These are phyloP conservation scores for Pyrenopolyporus hunteri DNA, from an alignment of 495 filamentous ascomycete genomes.

Conservation along the genomic window DNA sequence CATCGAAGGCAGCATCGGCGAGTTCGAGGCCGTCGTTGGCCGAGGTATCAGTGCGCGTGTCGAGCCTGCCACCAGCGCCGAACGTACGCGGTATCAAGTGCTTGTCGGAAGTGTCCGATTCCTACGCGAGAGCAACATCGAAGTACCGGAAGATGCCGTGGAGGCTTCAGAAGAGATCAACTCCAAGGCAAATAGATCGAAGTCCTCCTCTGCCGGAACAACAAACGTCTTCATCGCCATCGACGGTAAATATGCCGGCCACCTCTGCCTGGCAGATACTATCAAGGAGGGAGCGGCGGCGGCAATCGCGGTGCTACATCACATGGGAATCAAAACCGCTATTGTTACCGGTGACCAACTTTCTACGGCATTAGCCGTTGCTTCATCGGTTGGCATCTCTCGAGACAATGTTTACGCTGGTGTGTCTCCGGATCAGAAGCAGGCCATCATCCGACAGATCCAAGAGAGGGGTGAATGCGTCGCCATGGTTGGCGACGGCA, in stretches of 20 bases:
- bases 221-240: constrained; percentile 93
- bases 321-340: constrained; percentile 82
- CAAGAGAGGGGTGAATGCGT: constrained; percentile 76
- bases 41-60: constrained; percentile 84
- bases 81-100: constrained; percentile 73
- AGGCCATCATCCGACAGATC: constrained; percentile 76
- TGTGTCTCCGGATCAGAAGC: constrained; percentile 87
- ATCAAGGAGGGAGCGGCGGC: constrained; percentile 88
- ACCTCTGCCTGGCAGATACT: constrained; percentile 83
- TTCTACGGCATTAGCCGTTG: constrained; percentile 81
- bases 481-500: constrained; percentile 98
- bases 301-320: constrained; percentile 79
- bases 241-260: constrained; percentile 77
- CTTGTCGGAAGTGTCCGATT: constrained; percentile 82
- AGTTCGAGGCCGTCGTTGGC: constrained; percentile 84
- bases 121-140: constrained; percentile 69
- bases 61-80: constrained; percentile 70
- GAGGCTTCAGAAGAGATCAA: constrained; percentile 62
- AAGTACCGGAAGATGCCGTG: constrained; percentile 66
- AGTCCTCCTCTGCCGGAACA: constrained; percentile 62
- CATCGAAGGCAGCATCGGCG: constrained; percentile 79
- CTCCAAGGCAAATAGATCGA: constrained; percentile 48
- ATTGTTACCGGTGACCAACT: constrained; percentile 94
- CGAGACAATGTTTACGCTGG: constrained; percentile 76
- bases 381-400: constrained; percentile 80